These are phyloP conservation scores for Penicillium sp. DNA, from an alignment of 2,329 filamentous ascomycete species.

Conservation along the genomic window DNA sequence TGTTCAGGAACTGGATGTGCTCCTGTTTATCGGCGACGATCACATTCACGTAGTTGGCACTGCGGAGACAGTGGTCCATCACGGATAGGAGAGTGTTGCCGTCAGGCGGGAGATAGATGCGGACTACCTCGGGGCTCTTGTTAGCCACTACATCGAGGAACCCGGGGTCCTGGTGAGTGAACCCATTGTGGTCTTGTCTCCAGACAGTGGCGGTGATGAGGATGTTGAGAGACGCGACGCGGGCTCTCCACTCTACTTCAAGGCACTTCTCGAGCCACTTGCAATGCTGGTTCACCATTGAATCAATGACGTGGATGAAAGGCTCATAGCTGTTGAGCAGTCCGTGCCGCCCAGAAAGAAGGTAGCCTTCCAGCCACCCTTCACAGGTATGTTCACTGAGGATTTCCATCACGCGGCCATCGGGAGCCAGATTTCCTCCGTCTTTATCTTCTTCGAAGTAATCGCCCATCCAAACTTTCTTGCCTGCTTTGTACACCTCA, in stretches of 20 bases:
- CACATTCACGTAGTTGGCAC: conserved; percentile 76
- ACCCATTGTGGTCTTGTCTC: conserved; percentile 81
- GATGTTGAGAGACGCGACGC: conserved; percentile 74
- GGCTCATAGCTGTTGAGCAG: conserved; percentile 79
- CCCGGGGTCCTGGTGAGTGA: conserved; percentile 76
- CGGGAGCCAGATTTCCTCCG: conserved; percentile 67
- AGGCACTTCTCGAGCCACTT: conserved; percentile 81
- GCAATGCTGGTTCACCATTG: conserved; percentile 83
- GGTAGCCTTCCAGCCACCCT: conserved; percentile 77
- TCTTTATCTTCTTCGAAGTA: conserved; percentile 74
- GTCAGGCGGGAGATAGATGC: conserved; percentile 77
- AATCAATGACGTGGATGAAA: conserved; percentile 79
- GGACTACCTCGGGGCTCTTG: conserved; percentile 75
- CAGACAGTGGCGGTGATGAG: conserved; percentile 75
- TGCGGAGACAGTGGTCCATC: conserved; percentile 72
- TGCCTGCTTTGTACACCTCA: conserved; percentile 68
- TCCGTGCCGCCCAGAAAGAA: conserved; percentile 71
- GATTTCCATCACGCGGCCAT: conserved; percentile 77
- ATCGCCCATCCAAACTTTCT: conserved; percentile 78
- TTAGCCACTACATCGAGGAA: conserved; percentile 78
- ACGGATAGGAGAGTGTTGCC: conserved; percentile 74
- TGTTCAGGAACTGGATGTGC: conserved; percentile 71
- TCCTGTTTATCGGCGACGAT: conserved; percentile 78
- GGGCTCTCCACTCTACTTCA: conserved; percentile 74
- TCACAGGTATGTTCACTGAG: conserved; percentile 78